Conservation (phyloP, 129 eudicot genomes). For the Lactuca saligna region DNA sequence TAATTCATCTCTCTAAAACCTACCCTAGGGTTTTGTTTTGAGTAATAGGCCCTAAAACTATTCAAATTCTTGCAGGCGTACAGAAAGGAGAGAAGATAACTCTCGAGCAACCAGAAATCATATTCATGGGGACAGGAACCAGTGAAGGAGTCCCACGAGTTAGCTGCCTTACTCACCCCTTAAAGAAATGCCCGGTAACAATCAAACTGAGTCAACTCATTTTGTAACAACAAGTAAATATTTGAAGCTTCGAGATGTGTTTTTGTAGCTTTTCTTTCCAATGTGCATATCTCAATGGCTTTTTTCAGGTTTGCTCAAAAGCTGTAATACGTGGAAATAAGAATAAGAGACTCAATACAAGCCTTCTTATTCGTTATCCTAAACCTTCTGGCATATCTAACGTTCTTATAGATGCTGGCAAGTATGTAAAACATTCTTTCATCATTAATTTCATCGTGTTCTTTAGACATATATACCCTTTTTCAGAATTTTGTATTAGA, state of each 20-base stretch:
- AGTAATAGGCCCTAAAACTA: not conserved
- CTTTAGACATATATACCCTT: no score
- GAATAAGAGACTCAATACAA: constrained; percentile 87
- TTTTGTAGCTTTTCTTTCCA: constrained; percentile 2
- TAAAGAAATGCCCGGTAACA: constrained; percentile 61
- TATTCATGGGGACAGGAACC: constrained; percentile 96
- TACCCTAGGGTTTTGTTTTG: not conserved
- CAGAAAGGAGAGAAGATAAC: constrained; percentile 33
- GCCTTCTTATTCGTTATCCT: constrained; percentile 73
- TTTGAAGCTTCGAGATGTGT: not conserved
- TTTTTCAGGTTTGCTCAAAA: constrained; percentile 71
- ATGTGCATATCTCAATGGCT: constrained; percentile 22
- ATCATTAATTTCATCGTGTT: not conserved
- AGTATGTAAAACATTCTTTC: constrained; percentile 57
- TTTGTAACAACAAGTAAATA: not conserved
- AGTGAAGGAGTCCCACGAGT: constrained; percentile 99
- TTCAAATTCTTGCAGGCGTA: constrained; percentile 38
- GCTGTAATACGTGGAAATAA: constrained; percentile 78
- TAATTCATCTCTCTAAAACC: not conserved
- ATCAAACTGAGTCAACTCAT: constrained; percentile 12
- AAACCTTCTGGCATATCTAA: constrained; percentile 59
- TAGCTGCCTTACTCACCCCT: constrained; percentile 92
- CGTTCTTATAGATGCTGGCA: constrained; percentile 97
- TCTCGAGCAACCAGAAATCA: constrained; percentile 63
- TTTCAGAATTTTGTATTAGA: no score